Evolutionary conservation across 805 yeast species (phyloP).

Genomic region (Pichia manshurica): DNA sequence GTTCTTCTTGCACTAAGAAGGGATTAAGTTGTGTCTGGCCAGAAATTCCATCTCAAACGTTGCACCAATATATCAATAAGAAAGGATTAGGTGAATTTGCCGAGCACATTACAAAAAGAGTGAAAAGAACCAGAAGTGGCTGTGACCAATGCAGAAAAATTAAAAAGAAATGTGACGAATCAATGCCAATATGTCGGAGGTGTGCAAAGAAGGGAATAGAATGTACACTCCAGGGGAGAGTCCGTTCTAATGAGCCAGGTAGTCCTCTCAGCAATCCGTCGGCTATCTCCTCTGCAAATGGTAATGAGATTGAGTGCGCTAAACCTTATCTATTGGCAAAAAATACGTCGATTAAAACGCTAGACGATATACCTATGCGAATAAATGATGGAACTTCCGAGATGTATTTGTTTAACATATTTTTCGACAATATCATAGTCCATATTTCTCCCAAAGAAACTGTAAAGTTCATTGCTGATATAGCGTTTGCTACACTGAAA

Average conservation of each 20-base stretch:
- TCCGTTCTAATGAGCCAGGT: background rate
- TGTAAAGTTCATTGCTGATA: too few relatives aligned
- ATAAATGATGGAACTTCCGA: too few relatives aligned
- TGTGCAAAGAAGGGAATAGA: background rate
- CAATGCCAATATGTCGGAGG: constrained; percentile 8
- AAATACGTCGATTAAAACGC: too few relatives aligned
- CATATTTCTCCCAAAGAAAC: too few relatives aligned
- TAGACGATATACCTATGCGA: too few relatives aligned
- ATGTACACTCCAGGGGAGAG: background rate
- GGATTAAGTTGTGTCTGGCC: constrained; percentile 21
- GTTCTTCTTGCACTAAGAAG: constrained; percentile 1
- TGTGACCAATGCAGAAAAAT: constrained; percentile 8
- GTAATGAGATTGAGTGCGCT: too few relatives aligned
- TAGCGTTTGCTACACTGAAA: too few relatives aligned
- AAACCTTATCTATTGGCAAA: too few relatives aligned
- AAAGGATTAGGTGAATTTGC: background rate
- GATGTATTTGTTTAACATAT: too few relatives aligned
- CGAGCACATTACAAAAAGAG: background rate
- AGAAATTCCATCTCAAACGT: background rate
- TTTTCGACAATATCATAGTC: too few relatives aligned
- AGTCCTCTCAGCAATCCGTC: background rate
- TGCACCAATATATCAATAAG: background rate
- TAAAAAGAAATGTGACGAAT: constrained; percentile 11
- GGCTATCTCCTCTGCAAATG: background rate
- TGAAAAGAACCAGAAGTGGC: constrained; percentile 7